These are phyloP conservation scores for Mortierella sp. DNA, from an alignment of 371 early-diverging fungal species.

Conservation along the genomic window DNA sequence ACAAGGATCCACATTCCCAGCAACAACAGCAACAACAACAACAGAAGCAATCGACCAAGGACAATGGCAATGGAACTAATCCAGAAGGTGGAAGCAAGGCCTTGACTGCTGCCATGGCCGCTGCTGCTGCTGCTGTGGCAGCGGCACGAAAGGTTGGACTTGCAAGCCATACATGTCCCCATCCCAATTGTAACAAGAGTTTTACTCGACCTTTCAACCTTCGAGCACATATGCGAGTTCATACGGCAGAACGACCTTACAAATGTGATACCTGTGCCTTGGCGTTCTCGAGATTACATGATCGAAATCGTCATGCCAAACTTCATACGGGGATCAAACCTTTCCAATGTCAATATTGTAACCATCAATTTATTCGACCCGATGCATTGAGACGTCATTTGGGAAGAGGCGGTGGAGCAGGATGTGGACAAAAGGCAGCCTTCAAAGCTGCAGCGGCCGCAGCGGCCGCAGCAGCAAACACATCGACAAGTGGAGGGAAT, in stretches of 20 bases:
- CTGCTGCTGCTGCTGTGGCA: not conserved
- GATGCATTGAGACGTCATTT: slow-evolving; percentile 79
- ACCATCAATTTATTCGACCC: slow-evolving; percentile 63
- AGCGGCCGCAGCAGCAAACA: not conserved
- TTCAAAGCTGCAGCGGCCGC: slow-evolving; percentile 8
- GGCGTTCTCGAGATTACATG: slow-evolving; percentile 78
- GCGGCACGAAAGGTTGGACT: slow-evolving; percentile 17
- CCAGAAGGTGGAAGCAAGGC: not conserved
- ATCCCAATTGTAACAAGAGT: slow-evolving; percentile 71
- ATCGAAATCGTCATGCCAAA: slow-evolving; percentile 85
- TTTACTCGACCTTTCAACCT: slow-evolving; percentile 87
- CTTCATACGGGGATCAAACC: slow-evolving; percentile 76
- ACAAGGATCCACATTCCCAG: not conserved
- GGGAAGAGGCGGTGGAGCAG: slow-evolving; percentile 43
- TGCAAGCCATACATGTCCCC: slow-evolving; percentile 56
- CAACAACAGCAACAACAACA: not conserved
- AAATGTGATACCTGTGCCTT: slow-evolving; percentile 69
- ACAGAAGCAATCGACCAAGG: not conserved
- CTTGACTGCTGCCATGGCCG: not conserved
- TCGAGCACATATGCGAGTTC: slow-evolving; percentile 82
- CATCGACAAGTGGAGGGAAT: not conserved
- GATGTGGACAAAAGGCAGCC: slow-evolving; percentile 48
- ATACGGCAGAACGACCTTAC: slow-evolving; percentile 80
- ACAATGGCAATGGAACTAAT: slow-evolving; percentile 9
- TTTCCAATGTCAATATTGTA: slow-evolving; percentile 68